phyloP scores from a whole-genome alignment of 768 basidiomycete species.

The Suillus fuscotomentosus region DNA sequence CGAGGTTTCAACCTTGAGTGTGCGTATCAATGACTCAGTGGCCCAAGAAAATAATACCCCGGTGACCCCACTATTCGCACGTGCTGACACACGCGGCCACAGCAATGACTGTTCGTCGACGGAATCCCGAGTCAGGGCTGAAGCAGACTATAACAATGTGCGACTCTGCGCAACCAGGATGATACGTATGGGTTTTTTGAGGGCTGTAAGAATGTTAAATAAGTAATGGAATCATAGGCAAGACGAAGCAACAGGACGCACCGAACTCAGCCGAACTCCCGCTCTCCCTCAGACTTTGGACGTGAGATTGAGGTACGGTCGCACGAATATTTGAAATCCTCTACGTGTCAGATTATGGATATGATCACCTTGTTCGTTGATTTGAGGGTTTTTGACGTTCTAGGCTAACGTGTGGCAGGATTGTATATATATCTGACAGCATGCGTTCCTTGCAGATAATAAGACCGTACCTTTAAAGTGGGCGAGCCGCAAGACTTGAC shows the following conservation, averaged over 20 bases:
- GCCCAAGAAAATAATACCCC: background rate
- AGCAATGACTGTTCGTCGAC: background rate
- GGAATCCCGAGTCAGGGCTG: background rate
- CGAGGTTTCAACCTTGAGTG: background rate
- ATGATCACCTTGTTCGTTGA: too few species aligned
- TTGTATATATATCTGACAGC: background rate
- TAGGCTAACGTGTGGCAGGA: background rate
- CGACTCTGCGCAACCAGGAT: background rate
- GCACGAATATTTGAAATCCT: background rate
- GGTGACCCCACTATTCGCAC: background rate
- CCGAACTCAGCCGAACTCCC: background rate
- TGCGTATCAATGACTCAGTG: background rate
- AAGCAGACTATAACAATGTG: background rate
- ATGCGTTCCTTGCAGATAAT: background rate
- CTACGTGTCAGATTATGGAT: background rate
- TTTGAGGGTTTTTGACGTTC: background rate
- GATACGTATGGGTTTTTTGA: background rate
- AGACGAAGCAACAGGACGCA: too few species aligned
- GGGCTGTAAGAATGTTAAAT: background rate
- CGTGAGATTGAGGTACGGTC: background rate
- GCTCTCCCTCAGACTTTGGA: background rate
- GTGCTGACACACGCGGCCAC: background rate
- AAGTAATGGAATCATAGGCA: background rate
- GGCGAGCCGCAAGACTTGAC: background rate
- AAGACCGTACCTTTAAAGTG: background rate